Base-by-base conservation (phyloP, 2,329 filamentous ascomycete species). In the Arthrocladium fulminans region DNA sequence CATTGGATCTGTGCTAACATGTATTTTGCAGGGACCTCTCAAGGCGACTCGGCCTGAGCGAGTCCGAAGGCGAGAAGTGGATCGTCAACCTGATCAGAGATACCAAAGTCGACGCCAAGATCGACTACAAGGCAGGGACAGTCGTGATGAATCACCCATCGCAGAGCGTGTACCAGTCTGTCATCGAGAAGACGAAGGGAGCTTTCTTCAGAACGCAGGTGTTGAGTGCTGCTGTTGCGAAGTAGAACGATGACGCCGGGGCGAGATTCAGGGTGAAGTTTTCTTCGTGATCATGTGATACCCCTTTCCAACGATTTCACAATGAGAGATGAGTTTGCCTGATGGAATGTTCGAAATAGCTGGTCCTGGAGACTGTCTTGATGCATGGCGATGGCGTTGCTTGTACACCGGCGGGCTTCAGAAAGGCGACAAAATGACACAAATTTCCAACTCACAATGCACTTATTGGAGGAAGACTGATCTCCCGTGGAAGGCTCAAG, bases 91-190 rank as follows among this genome's bases (percentile, higher is more conserved):
- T 98, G 56, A 98, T 98, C 71, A 84, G 92, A 56, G 92, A 98
- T 72, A 98, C 92, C 20, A 81, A 89, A 54, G 86, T 98, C 55
- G 92, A 98, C 65, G 92, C 92, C 63, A 98, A 98, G 81, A 97
- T 97, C 66, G 92, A 98, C 73, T 96, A 94, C 74, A 88, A 97
- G 75, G 87, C 94, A 72, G 92, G 92, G 64, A 97, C 92, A 47
- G 92, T 98, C 46, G 82, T 97, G 60, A 98, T 98, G 90, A 97
- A 98, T 76, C 92, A 98, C 73, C 92, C 90, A 45, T 90, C 92
- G 54, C 92, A 94, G 74, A 95, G 88, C 56, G 90, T 98, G 58
- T 97, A 98, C 73, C 90, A 96, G 74, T 90, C 98, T 71, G 92
- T 98, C 63, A 98, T 98, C 64, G 92, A 98, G 79, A 82, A 88